Base-by-base conservation (phyloP, 306 rosid genomes). In the Prunus mira region DNA sequence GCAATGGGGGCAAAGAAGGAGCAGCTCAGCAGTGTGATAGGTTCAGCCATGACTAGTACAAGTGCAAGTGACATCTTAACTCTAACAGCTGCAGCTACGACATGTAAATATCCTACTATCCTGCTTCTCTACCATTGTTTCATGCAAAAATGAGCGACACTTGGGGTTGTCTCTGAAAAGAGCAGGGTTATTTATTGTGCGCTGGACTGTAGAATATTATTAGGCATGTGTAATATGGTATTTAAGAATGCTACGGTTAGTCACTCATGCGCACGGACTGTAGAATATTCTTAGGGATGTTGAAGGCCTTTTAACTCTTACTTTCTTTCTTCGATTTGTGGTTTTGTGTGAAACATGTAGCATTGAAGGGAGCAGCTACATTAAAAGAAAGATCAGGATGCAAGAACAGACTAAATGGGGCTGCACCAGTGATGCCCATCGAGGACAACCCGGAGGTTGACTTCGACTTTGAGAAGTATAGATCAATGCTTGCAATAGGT, bases 1-100 rank as follows among this genome's bases (percentile, higher is more conserved):
- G 97, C 99, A 22, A 88, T 91, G 91, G 99, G 99, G 5, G 97
- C 97, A 62, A 91, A 87, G 80, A 88, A 88, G 81, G 92, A 87
- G 34, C 91, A 88, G 30, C 89, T 91, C 64, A 54, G 84, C 80
- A 83, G 70, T 66, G 86, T 84, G 2, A 88, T 95, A 32, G 85
- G 87, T 22, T 92, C 99, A 2, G 98, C 99, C 84, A 88, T 91
- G 80, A 82, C 60, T 51, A 87, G 88, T 64, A 82, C 95, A 18
- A 85, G 46, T 77, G 86, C 97, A 64, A 87, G 72, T 75, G 98
- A 95, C 28, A 87, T 95, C 77, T 81, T 92, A 30, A 92, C 98
- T 27, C 97, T 95, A 76, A 90, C 99, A 22, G 96, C 97, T 11
- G 87, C 98, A 9, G 98, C 99, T 57, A 78, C 96, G 71, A 95